phyloP scores from a whole-genome alignment of 1,284 basidiomycete genomes.

The Fistulina hepatica region DNA sequence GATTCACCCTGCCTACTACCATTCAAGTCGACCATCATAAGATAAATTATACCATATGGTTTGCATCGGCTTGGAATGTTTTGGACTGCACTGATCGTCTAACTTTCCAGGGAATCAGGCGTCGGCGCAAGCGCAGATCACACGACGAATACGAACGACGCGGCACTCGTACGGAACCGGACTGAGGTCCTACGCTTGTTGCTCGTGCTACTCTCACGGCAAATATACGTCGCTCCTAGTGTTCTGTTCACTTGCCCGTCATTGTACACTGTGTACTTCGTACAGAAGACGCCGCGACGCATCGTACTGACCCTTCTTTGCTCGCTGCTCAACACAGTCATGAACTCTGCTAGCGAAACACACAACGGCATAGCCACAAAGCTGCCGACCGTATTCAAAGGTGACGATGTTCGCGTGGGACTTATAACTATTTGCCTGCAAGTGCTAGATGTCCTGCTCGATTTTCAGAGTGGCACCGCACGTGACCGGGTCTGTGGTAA shows the following conservation, averaged over 20 bases:
- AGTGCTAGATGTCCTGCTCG: slow-evolving; percentile 65
- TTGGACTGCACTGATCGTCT: slow-evolving; percentile 5
- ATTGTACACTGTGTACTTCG: slow-evolving; percentile 63
- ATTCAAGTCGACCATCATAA: slow-evolving; percentile 74
- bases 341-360: slow-evolving; percentile 49
- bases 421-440: slow-evolving; percentile 68
- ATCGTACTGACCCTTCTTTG: slow-evolving; percentile 82
- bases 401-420: slow-evolving; percentile 62
- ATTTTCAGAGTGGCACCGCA: slow-evolving; percentile 71
- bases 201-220: slow-evolving; percentile 75
- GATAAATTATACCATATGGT: slow-evolving; percentile 82
- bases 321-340: slow-evolving; percentile 80
- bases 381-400: slow-evolving; percentile 79
- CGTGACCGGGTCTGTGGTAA: slow-evolving; percentile 35
- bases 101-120: slow-evolving; percentile 82
- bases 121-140: slow-evolving; percentile 73
- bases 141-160: slow-evolving; percentile 46
- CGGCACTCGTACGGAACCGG: slow-evolving; percentile 67
- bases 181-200: slow-evolving; percentile 79
- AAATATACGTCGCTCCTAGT: slow-evolving; percentile 72
- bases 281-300: slow-evolving; percentile 68
- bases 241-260: slow-evolving; percentile 63
- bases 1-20: slow-evolving; percentile 76
- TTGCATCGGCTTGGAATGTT: slow-evolving; percentile 18
- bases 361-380: slow-evolving; percentile 48